phyloP scores from a whole-genome alignment of 164 flowering plant genomes.

The Tetracentron sinense region DNA sequence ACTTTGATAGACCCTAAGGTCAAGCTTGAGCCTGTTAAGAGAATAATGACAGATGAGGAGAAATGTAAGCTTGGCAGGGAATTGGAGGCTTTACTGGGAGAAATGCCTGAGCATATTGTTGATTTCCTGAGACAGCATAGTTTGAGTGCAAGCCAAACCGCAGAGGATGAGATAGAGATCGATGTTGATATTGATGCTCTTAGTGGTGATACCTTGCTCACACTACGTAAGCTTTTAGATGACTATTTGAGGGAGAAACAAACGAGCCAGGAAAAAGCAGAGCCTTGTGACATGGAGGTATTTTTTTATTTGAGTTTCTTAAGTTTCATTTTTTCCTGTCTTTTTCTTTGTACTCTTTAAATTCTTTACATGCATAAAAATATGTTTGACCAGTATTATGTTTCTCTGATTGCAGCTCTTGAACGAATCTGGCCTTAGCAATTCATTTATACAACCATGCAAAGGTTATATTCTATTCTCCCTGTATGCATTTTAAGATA shows the following conservation, averaged over 20 bases:
- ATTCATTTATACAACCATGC: constrained; percentile 47
- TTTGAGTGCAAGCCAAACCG: constrained; percentile 31
- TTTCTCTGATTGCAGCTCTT: constrained; percentile 35
- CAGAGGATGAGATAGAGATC: constrained; percentile 81
- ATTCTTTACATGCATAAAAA: background rate
- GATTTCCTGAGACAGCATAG: constrained; percentile 60
- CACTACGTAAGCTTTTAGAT: constrained; percentile 67
- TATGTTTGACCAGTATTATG: background rate
- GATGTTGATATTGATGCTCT: constrained; percentile 76
- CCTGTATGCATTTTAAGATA: too few relatives aligned
- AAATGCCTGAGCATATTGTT: constrained; percentile 38
- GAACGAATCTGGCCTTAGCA: constrained; percentile 64
- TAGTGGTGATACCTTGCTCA: constrained; percentile 57
- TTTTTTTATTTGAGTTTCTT: background rate
- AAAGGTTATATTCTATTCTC: constrained; percentile 40
- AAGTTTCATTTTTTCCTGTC: too few relatives aligned
- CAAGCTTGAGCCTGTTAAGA: constrained; percentile 30
- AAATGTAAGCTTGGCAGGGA: constrained; percentile 56
- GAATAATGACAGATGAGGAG: constrained; percentile 54
- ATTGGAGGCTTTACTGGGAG: constrained; percentile 32
- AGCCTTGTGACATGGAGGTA: constrained; percentile 72
- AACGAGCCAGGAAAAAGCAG: constrained; percentile 10
- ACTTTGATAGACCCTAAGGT: constrained; percentile 21
- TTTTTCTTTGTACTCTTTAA: background rate
- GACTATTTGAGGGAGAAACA: constrained; percentile 49